Evolutionary conservation across 139 green algal genomes (phyloP).

Genomic region (Chlamydomonas sp.): DNA sequence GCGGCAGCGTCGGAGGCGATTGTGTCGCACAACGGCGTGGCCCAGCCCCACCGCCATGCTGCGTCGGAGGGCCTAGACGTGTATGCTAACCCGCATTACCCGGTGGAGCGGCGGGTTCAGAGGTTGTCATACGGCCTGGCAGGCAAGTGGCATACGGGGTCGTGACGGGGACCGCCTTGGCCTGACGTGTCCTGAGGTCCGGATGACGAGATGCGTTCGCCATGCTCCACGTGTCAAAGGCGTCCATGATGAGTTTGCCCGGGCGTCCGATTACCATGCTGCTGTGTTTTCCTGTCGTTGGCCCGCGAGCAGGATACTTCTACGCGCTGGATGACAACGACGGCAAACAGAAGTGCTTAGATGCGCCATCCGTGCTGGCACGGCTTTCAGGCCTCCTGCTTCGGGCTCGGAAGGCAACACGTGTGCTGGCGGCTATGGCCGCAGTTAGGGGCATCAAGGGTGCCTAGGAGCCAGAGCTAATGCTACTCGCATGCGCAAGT

Average conservation of each 20-base stretch:
- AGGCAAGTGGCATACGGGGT: no score
- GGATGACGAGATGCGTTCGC: no score
- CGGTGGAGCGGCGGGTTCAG: slow-evolving; percentile 30
- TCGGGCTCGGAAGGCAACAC: slow-evolving; percentile 46
- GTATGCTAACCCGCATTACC: slow-evolving; percentile 33
- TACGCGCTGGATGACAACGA: no score
- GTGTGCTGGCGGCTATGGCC: slow-evolving; percentile 41
- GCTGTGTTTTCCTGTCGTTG: no score
- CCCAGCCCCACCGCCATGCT: slow-evolving; percentile 16
- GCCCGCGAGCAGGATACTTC: no score
- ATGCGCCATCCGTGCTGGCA: slow-evolving; percentile 28
- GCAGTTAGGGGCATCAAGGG: slow-evolving; percentile 41
- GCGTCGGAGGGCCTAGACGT: slow-evolving; percentile 50
- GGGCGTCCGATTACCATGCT: no score
- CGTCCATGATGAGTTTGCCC: no score
- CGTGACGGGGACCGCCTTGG: no score
- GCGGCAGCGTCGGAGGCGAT: not conserved
- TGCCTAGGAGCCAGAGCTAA: not conserved
- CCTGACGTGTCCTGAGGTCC: no score
- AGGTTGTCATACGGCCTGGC: slow-evolving; percentile 36
- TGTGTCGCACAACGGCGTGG: not conserved
- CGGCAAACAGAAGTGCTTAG: slow-evolving; percentile 50
- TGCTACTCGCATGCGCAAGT: not conserved
- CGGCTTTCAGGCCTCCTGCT: slow-evolving; percentile 44
- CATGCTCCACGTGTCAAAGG: no score